Evolutionary conservation across 371 early-diverging fungal species (phyloP), one percentile per base, ranked within the genome.

Genomic region (Catenaria anguillulae): DNA sequence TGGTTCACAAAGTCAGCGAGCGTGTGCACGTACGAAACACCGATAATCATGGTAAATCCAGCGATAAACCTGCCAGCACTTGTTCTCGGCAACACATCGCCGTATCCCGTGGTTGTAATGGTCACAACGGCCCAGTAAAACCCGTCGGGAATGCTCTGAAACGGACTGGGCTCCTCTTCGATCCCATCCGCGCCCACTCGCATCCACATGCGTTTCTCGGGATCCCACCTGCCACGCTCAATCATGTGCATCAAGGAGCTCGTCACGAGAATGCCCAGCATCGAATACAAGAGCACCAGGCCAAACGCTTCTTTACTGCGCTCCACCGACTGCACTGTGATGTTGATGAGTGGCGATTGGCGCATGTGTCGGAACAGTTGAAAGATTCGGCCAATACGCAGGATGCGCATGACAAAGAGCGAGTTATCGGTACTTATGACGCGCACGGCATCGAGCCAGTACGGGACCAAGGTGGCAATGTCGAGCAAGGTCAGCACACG

Each of bases 11-110:
- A 40, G 40, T 5, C 5, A 40, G 40, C 40, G n/a, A n/a, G n/a
- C n/a, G n/a, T n/a, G n/a, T n/a, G n/a, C n/a, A n/a, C n/a, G 40
- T 40, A 40, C 52, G 52, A 50, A 19, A 50, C 52, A 29, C 52
- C 52, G 19, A 50, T 19, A 13, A 50, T 8, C 29, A 29, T 29
- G 2, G 52, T 50, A 8, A 50, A 50, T 23, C 52, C 52, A 19
- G 29, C 29, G 6, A 50, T 19, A 19, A 29, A 6, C 52, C 31
- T 50, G 26, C 52, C 52, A 8, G 13, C 8, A 19, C 3, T 10
- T 5, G 52, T 50, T 13, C 10, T 50, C 13, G 52, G 52, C 10
- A 31, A 29, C 8, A 50, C 17, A 29, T 50, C 26, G 21, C 52
- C 52, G 31, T 50, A 50, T 13, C 52, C 52, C 17, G 52, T 50